Evolutionary conservation across 768 basidiomycete species (phyloP).

Genomic region (Lactifluus rugatus): DNA sequence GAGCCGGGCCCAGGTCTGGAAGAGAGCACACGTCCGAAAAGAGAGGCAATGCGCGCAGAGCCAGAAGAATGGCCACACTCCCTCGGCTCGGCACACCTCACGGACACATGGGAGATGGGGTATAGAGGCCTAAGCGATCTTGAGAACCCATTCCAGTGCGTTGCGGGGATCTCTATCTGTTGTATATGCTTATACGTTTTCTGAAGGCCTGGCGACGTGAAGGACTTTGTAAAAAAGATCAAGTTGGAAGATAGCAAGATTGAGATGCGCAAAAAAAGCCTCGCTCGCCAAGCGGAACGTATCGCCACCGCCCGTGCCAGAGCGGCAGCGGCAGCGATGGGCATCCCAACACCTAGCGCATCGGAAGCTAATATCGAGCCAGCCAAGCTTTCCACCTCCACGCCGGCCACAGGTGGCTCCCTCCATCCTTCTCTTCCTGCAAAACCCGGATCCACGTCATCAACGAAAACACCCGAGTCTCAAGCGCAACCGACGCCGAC

Average conservation of each 20-base stretch:
- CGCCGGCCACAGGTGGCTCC: slow-evolving; percentile 19
- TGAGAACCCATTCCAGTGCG: slow-evolving; percentile 57
- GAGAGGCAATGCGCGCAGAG: slow-evolving; percentile 47
- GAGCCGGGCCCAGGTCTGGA: slow-evolving; percentile 47
- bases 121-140: slow-evolving; percentile 55
- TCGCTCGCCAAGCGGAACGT: slow-evolving; percentile 31
- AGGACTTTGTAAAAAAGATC: slow-evolving; percentile 63
- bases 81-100: slow-evolving; percentile 60
- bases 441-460: slow-evolving; percentile 44
- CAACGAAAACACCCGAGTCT: slow-evolving; percentile 24
- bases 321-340: slow-evolving; percentile 25
- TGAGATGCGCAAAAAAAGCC: slow-evolving; percentile 36
- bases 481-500: slow-evolving; percentile 25
- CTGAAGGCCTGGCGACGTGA: slow-evolving; percentile 58
- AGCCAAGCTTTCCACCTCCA: not conserved
- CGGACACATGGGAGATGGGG: slow-evolving; percentile 80
- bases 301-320: slow-evolving; percentile 36
- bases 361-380: slow-evolving; percentile 12
- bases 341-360: slow-evolving; percentile 22
- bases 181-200: slow-evolving; percentile 1
- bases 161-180: slow-evolving; percentile 4
- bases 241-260: slow-evolving; percentile 59
- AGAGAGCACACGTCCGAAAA: slow-evolving; percentile 45
- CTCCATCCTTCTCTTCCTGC: slow-evolving; percentile 35
- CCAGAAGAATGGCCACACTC: slow-evolving; percentile 54